Conservation (phyloP, 176 grass and related monocot genomes). For the Tillandsia fasciculata region DNA sequence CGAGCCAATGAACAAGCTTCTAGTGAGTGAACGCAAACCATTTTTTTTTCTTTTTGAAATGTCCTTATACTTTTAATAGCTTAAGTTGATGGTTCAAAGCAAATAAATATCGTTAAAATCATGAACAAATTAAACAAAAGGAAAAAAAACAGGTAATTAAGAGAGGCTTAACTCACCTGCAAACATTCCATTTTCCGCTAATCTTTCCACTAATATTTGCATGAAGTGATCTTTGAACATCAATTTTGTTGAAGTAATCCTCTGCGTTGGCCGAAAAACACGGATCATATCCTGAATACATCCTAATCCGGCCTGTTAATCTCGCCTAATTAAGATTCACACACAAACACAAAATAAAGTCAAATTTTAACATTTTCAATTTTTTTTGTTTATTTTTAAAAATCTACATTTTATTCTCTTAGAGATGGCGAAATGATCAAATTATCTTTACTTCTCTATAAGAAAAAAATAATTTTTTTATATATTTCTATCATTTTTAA, state of each 20-base stretch:
- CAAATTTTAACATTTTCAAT: neutral
- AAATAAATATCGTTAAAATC: neutral
- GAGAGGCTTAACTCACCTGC: conserved; percentile 40
- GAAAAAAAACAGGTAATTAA: neutral
- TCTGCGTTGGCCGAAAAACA: conserved; percentile 63
- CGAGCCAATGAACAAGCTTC: too few relatives aligned
- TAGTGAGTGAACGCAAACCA: too few relatives aligned
- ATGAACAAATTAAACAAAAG: conserved; percentile 13
- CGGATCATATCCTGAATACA: conserved; percentile 62
- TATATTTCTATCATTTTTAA: too few relatives aligned
- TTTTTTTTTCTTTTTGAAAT: too few relatives aligned
- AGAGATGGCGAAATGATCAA: too few relatives aligned
- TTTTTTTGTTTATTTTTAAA: too few relatives aligned
- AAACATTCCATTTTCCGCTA: conserved; percentile 37
- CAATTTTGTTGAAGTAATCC: conserved; percentile 61
- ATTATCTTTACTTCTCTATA: too few relatives aligned
- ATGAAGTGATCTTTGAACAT: conserved; percentile 63
- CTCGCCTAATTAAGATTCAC: conserved; percentile 3
- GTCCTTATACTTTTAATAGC: too few relatives aligned
- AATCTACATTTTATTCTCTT: too few relatives aligned
- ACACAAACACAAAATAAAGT: neutral
- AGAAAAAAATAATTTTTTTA: too few relatives aligned
- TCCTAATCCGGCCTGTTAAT: conserved; percentile 11
- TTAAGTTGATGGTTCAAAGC: too few relatives aligned
- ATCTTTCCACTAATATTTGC: conserved; percentile 34